Conservation (phyloP, 2,329 filamentous ascomycete species). For the Pyrenophora tritici-repentis region DNA sequence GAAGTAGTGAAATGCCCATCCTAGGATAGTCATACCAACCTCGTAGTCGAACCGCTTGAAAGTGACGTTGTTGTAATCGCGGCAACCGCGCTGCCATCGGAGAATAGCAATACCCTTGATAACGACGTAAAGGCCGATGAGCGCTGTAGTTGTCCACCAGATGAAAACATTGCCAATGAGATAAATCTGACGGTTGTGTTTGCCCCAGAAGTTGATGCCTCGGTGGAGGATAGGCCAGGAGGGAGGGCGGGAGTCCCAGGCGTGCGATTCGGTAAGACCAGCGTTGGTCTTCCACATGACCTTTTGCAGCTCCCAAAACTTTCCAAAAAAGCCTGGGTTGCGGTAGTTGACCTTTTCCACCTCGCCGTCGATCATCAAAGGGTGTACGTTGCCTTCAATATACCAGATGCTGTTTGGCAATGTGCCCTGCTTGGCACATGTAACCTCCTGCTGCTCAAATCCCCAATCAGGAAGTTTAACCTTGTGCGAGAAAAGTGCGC, state of each 20-base stretch:
- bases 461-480: conserved; percentile 98
- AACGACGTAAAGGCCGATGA: conserved; percentile 74
- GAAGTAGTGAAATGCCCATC: conserved; percentile 98
- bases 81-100: conserved; percentile 91
- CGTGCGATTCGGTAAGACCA: conserved; percentile 92
- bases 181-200: conserved; percentile 92
- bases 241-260: conserved; percentile 93
- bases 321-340: conserved; percentile 92
- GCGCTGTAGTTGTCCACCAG: conserved; percentile 86
- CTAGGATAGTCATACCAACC: conserved; percentile 84
- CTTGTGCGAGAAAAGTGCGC: conserved; percentile 96
- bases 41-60: conserved; percentile 99
- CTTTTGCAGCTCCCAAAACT: conserved; percentile 95
- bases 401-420: conserved; percentile 98
- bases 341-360: conserved; percentile 92
- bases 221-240: conserved; percentile 92
- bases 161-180: conserved; percentile 86
- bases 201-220: conserved; percentile 99
- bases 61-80: conserved; percentile 77
- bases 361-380: conserved; percentile 69
- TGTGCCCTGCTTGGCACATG: conserved; percentile 87
- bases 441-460: conserved; percentile 98
- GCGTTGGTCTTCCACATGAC: conserved; percentile 99
- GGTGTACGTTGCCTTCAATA: conserved; percentile 87
- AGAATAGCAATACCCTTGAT: conserved; percentile 90